A percentile compares a stretch with the other conserved stretches of the same genome.
These are phyloP conservation scores for Asterochloris sp. DNA, from an alignment of 139 green algal genomes.

Conservation along the genomic window DNA sequence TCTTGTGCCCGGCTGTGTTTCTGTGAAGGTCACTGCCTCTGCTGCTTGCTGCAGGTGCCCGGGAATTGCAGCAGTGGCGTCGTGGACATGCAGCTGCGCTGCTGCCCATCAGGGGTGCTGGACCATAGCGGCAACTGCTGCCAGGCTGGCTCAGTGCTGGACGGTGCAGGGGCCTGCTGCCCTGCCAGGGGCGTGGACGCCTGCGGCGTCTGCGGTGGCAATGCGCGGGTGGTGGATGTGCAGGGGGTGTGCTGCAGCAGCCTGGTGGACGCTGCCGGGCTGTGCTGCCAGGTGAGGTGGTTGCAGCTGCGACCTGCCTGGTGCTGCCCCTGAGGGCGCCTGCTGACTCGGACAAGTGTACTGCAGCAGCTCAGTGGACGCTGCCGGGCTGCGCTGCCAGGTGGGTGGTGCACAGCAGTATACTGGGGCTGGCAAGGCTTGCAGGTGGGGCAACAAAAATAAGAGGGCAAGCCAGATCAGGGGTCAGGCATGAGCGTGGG, in stretches of 20 bases:
- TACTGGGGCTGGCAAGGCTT: background rate
- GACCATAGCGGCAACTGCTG: constrained; percentile 31
- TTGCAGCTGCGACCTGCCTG: background rate
- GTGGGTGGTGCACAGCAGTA: background rate
- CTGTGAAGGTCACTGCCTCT: background rate
- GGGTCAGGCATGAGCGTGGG: background rate
- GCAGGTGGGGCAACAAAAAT: background rate
- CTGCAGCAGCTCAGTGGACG: background rate
- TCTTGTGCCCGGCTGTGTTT: background rate
- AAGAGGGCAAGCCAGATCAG: no score
- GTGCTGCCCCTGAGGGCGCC: background rate
- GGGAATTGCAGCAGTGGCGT: constrained; percentile 21
- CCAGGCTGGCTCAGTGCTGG: constrained; percentile 17
- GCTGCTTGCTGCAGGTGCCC: constrained; percentile 9
- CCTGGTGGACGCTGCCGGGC: constrained; percentile 30
- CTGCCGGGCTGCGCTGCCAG: background rate
- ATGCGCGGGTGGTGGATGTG: constrained; percentile 26
- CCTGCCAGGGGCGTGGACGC: constrained; percentile 24
- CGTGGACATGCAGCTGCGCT: constrained; percentile 24
- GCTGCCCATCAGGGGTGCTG: constrained; percentile 34
- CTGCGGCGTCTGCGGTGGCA: constrained; percentile 42
- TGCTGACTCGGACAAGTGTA: background rate
- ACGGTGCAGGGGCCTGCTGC: constrained; percentile 37
- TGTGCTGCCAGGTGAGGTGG: constrained; percentile 34
- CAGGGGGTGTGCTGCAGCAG: constrained; percentile 32